Percentiles rank a stretch among this genome's conserved stretches.
These are phyloP conservation scores for Yueomyces sp. DNA, from an alignment of 805 yeast genomes.

Conservation along the genomic window DNA sequence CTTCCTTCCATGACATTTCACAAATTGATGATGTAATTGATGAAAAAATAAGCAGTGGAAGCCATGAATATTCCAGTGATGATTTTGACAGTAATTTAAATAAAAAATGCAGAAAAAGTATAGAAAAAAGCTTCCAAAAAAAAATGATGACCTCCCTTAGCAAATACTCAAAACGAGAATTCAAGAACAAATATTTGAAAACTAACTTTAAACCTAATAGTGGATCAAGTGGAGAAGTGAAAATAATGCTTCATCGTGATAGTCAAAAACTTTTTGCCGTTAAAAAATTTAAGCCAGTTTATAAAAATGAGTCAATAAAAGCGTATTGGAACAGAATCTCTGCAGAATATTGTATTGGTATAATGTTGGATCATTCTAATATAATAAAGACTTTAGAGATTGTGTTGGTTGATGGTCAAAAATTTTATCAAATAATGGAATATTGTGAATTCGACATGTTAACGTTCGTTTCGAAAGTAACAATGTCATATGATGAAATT, in stretches of 20 bases:
- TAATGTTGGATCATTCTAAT: conserved; percentile 79
- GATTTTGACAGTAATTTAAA: too few relatives aligned
- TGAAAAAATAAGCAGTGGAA: too few relatives aligned
- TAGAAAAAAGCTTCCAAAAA: neutral
- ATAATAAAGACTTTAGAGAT: conserved; percentile 86
- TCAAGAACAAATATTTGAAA: conserved; percentile 43
- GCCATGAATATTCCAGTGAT: too few relatives aligned
- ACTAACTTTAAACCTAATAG: neutral
- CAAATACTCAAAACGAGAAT: conserved; percentile 66
- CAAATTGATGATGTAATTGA: too few relatives aligned
- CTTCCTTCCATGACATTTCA: too few relatives aligned
- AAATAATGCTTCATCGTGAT: conserved; percentile 49
- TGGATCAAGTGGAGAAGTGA: conserved; percentile 91
- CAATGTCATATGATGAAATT: conserved; percentile 67
- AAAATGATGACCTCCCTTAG: conserved; percentile 31
- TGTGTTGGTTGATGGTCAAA: conserved; percentile 70
- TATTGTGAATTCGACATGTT: conserved; percentile 87
- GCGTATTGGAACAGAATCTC: conserved; percentile 89
- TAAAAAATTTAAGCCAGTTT: conserved; percentile 75
- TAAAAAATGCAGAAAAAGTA: neutral
- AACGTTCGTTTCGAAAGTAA: conserved; percentile 88
- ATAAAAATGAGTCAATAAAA: conserved; percentile 58
- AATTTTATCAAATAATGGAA: conserved; percentile 81
- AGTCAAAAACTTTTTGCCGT: conserved; percentile 78
- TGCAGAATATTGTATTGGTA: conserved; percentile 88